Evolutionary conservation across 2,329 filamentous ascomycete species (phyloP).

Genomic region (Sarocladiaceae sp.): DNA sequence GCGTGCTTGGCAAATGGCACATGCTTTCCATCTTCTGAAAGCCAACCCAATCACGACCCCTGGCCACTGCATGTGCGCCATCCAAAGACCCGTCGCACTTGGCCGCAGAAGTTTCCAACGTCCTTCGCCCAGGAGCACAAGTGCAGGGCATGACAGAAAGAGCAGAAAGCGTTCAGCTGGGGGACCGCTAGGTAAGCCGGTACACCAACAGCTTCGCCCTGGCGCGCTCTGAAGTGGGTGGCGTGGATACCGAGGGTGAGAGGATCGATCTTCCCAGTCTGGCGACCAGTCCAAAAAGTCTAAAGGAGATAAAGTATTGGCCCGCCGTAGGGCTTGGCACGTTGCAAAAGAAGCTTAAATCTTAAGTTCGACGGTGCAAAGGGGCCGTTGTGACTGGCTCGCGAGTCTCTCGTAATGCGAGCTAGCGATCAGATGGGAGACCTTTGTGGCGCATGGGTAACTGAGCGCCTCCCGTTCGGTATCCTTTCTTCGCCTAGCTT

Average conservation of each 20-base stretch:
- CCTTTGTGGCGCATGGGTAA: neutral
- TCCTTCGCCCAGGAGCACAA: no score
- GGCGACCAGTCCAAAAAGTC: neutral
- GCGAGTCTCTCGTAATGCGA: no score
- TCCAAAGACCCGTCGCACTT: neutral
- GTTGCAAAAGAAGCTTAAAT: conserved; percentile 7
- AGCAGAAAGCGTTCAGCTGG: no score
- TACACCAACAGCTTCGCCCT: no score
- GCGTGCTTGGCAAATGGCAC: neutral
- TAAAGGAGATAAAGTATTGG: conserved; percentile 2
- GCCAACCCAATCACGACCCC: conserved; percentile 2
- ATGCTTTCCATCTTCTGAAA: neutral
- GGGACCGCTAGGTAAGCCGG: no score
- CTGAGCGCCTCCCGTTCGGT: conserved; percentile 6
- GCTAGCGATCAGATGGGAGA: neutral
- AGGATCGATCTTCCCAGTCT: neutral
- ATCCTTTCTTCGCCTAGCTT: conserved; percentile 4
- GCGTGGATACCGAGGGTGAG: no score
- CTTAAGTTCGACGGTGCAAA: neutral
- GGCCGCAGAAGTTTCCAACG: neutral
- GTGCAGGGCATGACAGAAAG: no score
- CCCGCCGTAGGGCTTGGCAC: neutral
- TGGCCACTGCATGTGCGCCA: neutral
- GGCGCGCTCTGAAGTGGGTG: no score
- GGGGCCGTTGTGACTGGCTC: neutral